Evolutionary conservation across 106 monocot genomes (phyloP).

Genomic region (Dendrobium officinale): DNA sequence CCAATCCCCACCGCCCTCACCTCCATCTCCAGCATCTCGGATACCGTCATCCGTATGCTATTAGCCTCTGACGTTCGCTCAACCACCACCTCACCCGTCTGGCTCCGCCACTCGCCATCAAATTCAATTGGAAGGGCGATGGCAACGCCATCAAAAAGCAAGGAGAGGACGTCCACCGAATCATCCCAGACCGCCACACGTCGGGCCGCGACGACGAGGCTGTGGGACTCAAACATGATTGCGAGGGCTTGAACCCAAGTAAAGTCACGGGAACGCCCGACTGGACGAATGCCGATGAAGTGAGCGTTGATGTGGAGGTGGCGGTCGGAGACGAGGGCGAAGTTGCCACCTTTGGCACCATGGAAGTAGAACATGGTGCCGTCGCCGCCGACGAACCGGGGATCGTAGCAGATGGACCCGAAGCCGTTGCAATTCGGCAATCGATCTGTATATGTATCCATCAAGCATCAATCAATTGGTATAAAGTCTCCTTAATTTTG

Average conservation of each 20-base stretch:
- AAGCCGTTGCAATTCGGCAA: slow-evolving; percentile 67
- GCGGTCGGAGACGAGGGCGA: slow-evolving; percentile 72
- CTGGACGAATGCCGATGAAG: slow-evolving; percentile 59
- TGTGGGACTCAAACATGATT: slow-evolving; percentile 65
- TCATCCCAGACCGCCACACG: slow-evolving; percentile 50
- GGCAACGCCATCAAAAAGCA: slow-evolving; percentile 39
- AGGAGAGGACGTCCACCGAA: slow-evolving; percentile 26
- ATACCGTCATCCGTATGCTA: slow-evolving; percentile 41
- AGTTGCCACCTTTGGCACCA: slow-evolving; percentile 52
- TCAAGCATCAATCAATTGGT: too few relatives aligned
- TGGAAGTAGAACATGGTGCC: slow-evolving; percentile 95
- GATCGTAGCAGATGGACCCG: slow-evolving; percentile 76
- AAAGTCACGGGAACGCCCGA: slow-evolving; percentile 59
- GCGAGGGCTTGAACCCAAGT: slow-evolving; percentile 83
- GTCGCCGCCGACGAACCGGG: slow-evolving; percentile 77
- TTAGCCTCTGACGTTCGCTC: slow-evolving; percentile 53
- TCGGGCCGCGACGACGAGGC: slow-evolving; percentile 43
- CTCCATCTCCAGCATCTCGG: slow-evolving; percentile 51
- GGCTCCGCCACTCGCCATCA: slow-evolving; percentile 44
- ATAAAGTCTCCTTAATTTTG: too few relatives aligned
- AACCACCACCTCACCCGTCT: slow-evolving; percentile 21
- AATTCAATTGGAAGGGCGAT: slow-evolving; percentile 26
- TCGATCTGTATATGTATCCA: slow-evolving; percentile 23
- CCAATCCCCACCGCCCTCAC: slow-evolving; percentile 49
- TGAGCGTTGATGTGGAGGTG: slow-evolving; percentile 72